These are phyloP conservation scores for Hypsizygus marmoreus DNA, from an alignment of 768 basidiomycete species.

Conservation along the genomic window DNA sequence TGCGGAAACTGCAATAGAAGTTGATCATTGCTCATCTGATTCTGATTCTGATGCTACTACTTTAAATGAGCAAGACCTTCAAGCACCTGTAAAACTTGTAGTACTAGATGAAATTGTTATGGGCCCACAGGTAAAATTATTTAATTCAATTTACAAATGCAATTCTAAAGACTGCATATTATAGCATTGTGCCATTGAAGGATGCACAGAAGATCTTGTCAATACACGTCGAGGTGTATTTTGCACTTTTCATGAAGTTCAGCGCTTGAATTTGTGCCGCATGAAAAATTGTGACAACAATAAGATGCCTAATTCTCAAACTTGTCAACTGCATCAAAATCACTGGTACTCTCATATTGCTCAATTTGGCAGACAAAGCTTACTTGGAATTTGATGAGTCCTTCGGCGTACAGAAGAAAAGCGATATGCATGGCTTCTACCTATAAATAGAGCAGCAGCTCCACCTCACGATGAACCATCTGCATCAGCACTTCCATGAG, in stretches of 20 bases:
- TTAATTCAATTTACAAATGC: neutral
- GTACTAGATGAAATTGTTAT: conserved; percentile 18
- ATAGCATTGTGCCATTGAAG: conserved; percentile 24
- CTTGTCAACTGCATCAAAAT: conserved; percentile 25
- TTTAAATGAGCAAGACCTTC: no score
- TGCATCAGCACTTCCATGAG: conserved; percentile 5
- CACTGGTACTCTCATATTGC: no score
- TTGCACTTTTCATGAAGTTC: conserved; percentile 20
- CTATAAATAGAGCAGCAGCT: neutral
- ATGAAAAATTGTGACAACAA: conserved; percentile 18
- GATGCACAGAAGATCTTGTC: conserved; percentile 17
- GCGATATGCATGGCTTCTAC: conserved; percentile 16
- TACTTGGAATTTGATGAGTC: conserved; percentile 16
- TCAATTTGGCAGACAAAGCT: conserved; percentile 6
- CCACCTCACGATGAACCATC: conserved; percentile 21
- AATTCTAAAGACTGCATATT: neutral
- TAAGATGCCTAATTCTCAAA: conserved; percentile 18
- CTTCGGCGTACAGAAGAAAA: conserved; percentile 16
- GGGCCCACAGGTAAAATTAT: conserved; percentile 3
- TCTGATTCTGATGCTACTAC: neutral
- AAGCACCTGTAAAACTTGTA: conserved; percentile 12
- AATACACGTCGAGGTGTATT: conserved; percentile 27
- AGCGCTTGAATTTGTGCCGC: conserved; percentile 20
- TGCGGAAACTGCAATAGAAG: conserved; percentile 4
- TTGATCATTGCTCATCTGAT: neutral